Percentiles rank a stretch among this genome's conserved stretches.
Conservation (phyloP, 768 basidiomycete genomes). For the Rhizopogon vesiculosus region DNA sequence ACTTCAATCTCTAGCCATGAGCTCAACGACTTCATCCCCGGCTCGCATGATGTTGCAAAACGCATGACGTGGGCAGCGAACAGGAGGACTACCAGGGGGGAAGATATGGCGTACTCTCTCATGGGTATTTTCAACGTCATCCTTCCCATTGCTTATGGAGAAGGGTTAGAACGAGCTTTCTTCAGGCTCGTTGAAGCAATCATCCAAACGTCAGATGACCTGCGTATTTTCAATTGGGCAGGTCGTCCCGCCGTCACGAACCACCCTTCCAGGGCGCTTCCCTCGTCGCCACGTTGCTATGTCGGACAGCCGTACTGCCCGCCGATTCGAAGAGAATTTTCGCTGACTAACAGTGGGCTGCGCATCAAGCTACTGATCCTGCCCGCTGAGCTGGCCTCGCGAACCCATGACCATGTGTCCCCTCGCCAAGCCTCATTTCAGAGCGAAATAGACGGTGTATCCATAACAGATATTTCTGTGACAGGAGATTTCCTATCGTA, state of each 20-base stretch:
- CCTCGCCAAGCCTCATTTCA: not conserved
- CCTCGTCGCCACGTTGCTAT: not conserved
- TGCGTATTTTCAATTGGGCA: conserved; percentile 3
- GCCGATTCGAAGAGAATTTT: not conserved
- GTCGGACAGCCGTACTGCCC: not conserved
- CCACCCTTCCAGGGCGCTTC: not conserved
- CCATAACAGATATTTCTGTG: not conserved
- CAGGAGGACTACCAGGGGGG: conserved; percentile 11
- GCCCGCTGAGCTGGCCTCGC: not conserved
- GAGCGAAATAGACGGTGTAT: not conserved
- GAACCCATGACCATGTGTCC: not conserved
- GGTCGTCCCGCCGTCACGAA: not conserved
- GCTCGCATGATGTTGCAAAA: not conserved
- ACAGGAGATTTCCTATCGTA: not conserved
- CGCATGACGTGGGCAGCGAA: conserved; percentile 8
- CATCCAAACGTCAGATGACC: not conserved
- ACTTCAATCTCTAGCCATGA: not conserved
- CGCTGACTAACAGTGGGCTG: not conserved
- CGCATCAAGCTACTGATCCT: not conserved
- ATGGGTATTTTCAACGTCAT: conserved; percentile 9
- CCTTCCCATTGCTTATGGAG: conserved; percentile 10
- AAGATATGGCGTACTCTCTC: conserved; percentile 12
- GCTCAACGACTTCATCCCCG: not conserved
- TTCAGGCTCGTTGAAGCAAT: conserved; percentile 4
- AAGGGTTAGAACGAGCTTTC: conserved; percentile 7